Evolutionary conservation across 1,284 basidiomycete genomes (phyloP), one percentile per base, ranked within the genome.

Genomic region (Somion occarium): DNA sequence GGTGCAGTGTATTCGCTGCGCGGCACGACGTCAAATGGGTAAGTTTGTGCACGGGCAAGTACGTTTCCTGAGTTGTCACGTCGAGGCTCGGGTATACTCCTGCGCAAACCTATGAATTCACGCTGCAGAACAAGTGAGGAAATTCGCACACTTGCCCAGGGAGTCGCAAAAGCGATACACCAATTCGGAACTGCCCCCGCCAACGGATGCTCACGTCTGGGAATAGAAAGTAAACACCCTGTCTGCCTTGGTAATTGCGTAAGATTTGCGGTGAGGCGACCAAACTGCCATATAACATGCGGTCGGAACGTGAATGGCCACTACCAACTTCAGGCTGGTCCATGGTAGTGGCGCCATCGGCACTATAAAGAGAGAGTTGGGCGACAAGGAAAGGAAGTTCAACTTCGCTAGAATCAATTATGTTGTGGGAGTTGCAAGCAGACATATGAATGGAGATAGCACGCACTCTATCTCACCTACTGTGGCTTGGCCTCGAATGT

Each of bases 141-240:
- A 42, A 42, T 9, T 9, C 7, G 7, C 30, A 34, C 18, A 78
- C 86, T 75, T 69, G 87, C 93, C 83, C 82, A 58, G 87, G 85
- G 57, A 94, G 77, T 62, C 82, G 77, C 67, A 91, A 74, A 43
- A 95, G 74, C 15, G 79, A 83, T 49, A 94, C 79, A 46, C 83
- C 80, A 43, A 96, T 73, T 58, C 83, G 79, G 69, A 87, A 96
- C 13, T 75, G 78, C 13, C 93, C 93, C 25, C 79, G 73, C 71
- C 78, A 80, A 12, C 89, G 79, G 50, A 96, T 81, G 63, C 89
- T 91, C 58, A 92, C 88, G 66, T 96, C 93, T 5, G 93, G 86
- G 63, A 95, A 96, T 47, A 93, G 72, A 63, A 96, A 94, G 67
- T 89, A 94, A 30, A 90, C 73, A 5, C 90, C 89, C 57, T 78